phyloP scores from a whole-genome alignment of 768 basidiomycete genomes.

The Rhodotorula sphaerocarpa region DNA sequence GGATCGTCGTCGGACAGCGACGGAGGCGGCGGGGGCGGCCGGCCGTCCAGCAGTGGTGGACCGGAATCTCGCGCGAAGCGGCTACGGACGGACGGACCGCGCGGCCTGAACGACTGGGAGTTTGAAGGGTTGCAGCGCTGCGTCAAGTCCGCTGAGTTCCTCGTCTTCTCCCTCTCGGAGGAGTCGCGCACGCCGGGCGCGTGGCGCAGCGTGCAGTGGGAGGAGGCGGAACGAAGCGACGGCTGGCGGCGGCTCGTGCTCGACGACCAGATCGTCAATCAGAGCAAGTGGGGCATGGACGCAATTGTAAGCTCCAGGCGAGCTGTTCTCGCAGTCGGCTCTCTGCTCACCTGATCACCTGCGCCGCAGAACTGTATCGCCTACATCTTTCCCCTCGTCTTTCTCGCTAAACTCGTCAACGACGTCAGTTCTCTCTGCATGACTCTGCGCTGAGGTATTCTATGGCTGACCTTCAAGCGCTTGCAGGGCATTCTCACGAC shows the following conservation, averaged over 20 bases:
- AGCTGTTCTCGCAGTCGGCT: not conserved
- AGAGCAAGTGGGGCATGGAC: constrained; percentile 31
- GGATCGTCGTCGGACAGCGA: constrained; percentile 6
- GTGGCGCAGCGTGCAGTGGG: constrained; percentile 35
- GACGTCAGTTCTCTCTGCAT: constrained; percentile 9
- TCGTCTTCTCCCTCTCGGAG: constrained; percentile 29
- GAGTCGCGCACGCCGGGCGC: constrained; percentile 27
- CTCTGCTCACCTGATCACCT: not conserved
- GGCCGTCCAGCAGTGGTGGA: not conserved
- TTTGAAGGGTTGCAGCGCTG: constrained; percentile 16
- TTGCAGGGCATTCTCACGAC: constrained; percentile 26
- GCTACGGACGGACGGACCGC: constrained; percentile 9
- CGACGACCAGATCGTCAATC: constrained; percentile 30
- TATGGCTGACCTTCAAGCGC: not conserved
- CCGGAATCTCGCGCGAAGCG: constrained; percentile 4
- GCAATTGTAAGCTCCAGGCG: constrained; percentile 25
- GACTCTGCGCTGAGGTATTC: not conserved
- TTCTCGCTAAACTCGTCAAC: constrained; percentile 33
- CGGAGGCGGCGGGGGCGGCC: not conserved
- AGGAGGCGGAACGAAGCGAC: constrained; percentile 30
- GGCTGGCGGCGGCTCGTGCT: constrained; percentile 30
- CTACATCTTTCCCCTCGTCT: constrained; percentile 34
- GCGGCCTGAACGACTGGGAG: constrained; percentile 32
- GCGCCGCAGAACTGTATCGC: constrained; percentile 23
- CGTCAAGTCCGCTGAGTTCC: constrained; percentile 26